Percentiles rank a stretch among this genome's conserved stretches.
These are phyloP conservation scores for Telfairia occidentalis DNA, from an alignment of 331 rosid species.

Conservation along the genomic window DNA sequence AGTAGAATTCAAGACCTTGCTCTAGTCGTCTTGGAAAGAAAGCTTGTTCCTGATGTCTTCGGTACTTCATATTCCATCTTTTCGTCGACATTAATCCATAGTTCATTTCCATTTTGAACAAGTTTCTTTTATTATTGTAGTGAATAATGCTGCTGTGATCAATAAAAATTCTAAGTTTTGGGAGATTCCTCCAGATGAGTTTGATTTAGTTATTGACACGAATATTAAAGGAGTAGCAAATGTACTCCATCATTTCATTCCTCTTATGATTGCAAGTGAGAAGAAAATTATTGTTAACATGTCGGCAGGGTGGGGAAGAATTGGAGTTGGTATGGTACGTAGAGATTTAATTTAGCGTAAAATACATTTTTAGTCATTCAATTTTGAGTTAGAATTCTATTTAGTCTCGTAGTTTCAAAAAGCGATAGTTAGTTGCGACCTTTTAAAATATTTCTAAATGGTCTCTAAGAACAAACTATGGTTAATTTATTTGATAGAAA, in stretches of 20 bases:
- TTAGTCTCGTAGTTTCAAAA: too few relatives aligned
- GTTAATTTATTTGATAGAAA: too few relatives aligned
- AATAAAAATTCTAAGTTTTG: slow-evolving; percentile 66
- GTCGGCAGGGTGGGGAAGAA: slow-evolving; percentile 90
- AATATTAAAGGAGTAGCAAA: slow-evolving; percentile 68
- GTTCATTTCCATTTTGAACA: not conserved
- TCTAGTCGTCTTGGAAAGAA: not conserved
- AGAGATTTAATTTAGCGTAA: too few relatives aligned
- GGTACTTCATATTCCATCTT: not conserved
- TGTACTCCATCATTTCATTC: slow-evolving; percentile 19
- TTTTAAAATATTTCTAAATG: too few relatives aligned
- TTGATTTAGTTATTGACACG: slow-evolving; percentile 53
- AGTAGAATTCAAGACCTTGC: not conserved
- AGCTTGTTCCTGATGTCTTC: not conserved
- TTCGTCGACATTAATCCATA: not conserved
- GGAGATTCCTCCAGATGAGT: slow-evolving; percentile 68
- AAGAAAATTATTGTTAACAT: slow-evolving; percentile 59
- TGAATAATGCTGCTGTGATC: slow-evolving; percentile 64
- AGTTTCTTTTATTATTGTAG: slow-evolving; percentile 3
- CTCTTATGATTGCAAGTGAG: slow-evolving; percentile 30
- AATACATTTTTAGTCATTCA: too few relatives aligned
- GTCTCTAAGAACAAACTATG: too few relatives aligned
- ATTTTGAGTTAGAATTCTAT: too few relatives aligned
- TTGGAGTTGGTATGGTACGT: slow-evolving; percentile 61
- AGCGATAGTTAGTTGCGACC: too few relatives aligned